Percentiles rank a stretch among this genome's conserved stretches.
Conservation (phyloP, 2,329 filamentous ascomycete species). For the Meredithiella fracta region DNA sequence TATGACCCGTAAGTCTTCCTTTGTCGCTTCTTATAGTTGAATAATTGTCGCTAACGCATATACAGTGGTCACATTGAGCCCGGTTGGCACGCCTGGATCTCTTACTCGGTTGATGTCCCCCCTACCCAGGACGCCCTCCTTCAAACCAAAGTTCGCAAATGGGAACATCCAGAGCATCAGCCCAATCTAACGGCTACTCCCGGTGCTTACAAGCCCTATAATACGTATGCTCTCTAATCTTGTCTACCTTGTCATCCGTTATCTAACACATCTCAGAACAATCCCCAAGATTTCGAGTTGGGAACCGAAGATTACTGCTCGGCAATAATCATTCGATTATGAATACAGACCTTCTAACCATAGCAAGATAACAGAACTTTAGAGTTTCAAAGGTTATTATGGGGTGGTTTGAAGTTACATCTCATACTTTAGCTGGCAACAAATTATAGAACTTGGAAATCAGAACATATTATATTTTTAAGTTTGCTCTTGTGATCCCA, state of each 20-base stretch:
- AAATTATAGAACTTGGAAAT: no score
- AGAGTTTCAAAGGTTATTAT: background rate
- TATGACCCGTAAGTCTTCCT: constrained; percentile 40
- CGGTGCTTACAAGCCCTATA: constrained; percentile 83
- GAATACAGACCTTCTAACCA: background rate
- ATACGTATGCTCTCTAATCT: constrained; percentile 51
- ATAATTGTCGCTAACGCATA: background rate
- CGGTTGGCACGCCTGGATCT: constrained; percentile 97
- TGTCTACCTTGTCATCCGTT: background rate
- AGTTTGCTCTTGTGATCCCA: no score
- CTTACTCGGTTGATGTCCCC: constrained; percentile 78
- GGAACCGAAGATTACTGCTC: constrained; percentile 29
- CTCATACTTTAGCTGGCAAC: no score
- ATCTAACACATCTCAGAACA: constrained; percentile 21
- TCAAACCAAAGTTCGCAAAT: constrained; percentile 48
- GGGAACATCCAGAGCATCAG: constrained; percentile 57
- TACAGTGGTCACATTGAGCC: constrained; percentile 62
- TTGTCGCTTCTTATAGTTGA: background rate
- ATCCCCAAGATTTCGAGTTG: constrained; percentile 37
- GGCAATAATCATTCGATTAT: background rate
- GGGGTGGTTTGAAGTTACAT: no score
- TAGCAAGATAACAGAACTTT: background rate
- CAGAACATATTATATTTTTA: no score
- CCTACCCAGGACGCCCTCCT: constrained; percentile 62
- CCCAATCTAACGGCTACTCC: constrained; percentile 61